phyloP scores from a whole-genome alignment of 2,329 filamentous ascomycete genomes.

The Aspergillus hortae region DNA sequence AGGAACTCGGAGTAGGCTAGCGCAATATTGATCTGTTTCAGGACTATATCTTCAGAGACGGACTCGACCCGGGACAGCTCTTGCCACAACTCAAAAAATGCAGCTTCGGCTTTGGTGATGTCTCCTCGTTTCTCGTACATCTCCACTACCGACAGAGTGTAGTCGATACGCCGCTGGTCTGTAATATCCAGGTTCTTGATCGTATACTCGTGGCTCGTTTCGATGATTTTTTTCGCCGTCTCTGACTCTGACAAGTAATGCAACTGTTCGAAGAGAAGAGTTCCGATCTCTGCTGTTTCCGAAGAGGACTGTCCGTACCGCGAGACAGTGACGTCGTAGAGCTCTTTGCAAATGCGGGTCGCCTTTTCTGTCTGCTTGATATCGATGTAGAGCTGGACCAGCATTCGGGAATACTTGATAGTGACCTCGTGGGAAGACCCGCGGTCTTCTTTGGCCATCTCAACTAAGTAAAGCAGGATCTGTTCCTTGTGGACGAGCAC shows the following conservation, averaged over 20 bases:
- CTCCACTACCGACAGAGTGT: not conserved
- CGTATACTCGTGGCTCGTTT: not conserved
- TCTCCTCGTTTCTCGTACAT: not conserved
- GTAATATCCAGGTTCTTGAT: not conserved
- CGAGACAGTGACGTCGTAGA: not conserved
- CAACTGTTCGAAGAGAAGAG: not conserved
- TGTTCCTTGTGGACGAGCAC: not conserved
- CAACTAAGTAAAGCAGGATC: not conserved
- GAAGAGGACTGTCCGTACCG: not conserved
- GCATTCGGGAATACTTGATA: conserved; percentile 2
- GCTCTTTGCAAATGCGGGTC: not conserved
- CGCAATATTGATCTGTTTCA: conserved; percentile 1
- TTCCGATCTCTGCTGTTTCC: not conserved
- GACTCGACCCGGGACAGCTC: not conserved
- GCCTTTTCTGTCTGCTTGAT: not conserved
- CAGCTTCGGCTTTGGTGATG: not conserved
- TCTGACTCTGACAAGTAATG: not conserved
- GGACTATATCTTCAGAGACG: not conserved
- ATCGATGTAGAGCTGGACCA: not conserved
- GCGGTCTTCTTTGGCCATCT: not conserved
- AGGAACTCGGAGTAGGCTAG: not conserved
- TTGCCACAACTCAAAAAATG: not conserved
- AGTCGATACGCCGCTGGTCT: not conserved
- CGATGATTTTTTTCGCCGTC: not conserved
- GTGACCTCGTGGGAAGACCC: not conserved